A percentile compares a stretch with the other conserved stretches of the same genome.
Evolutionary conservation across 768 basidiomycete genomes (phyloP).

Genomic region (Serendipita indica): DNA sequence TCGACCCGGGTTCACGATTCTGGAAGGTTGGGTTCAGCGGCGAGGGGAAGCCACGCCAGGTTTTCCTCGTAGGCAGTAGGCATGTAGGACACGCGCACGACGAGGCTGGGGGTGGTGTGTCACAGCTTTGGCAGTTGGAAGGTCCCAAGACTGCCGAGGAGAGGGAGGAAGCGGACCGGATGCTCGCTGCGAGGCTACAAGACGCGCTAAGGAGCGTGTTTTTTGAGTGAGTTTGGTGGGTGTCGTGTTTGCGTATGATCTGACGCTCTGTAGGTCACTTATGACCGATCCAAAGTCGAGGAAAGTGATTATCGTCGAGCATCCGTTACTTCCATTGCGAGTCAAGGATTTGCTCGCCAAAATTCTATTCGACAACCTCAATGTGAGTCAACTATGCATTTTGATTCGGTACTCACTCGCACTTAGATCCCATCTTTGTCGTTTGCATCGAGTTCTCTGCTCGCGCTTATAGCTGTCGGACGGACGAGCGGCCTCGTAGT

Average conservation of each 20-base stretch:
- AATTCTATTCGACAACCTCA: constrained; percentile 77
- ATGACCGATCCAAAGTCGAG: constrained; percentile 90
- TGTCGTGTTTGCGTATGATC: background rate
- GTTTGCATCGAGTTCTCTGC: constrained; percentile 77
- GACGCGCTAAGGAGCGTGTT: constrained; percentile 61
- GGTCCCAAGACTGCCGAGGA: constrained; percentile 29
- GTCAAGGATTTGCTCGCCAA: constrained; percentile 82
- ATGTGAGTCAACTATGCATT: constrained; percentile 32
- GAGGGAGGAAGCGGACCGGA: constrained; percentile 55
- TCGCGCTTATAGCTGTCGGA: constrained; percentile 74
- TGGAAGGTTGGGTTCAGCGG: constrained; percentile 99
- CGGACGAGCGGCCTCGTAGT: constrained; percentile 86
- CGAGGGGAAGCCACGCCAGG: constrained; percentile 77
- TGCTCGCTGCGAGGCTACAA: constrained; percentile 58
- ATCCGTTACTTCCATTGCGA: constrained; percentile 68
- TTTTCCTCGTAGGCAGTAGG: constrained; percentile 60
- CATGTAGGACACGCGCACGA: too few species aligned
- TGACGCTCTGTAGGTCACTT: constrained; percentile 44
- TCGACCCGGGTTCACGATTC: constrained; percentile 84
- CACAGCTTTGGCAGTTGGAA: constrained; percentile 28
- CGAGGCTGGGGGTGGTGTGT: constrained; percentile 44
- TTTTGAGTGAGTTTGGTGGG: constrained; percentile 49
- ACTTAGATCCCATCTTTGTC: constrained; percentile 81
- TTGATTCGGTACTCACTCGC: background rate
- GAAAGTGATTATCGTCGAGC: constrained; percentile 86